Evolutionary conservation across 805 yeast genomes (phyloP), one percentile per base, ranked within the genome.

Genomic region (Nakazawaea peltata): DNA sequence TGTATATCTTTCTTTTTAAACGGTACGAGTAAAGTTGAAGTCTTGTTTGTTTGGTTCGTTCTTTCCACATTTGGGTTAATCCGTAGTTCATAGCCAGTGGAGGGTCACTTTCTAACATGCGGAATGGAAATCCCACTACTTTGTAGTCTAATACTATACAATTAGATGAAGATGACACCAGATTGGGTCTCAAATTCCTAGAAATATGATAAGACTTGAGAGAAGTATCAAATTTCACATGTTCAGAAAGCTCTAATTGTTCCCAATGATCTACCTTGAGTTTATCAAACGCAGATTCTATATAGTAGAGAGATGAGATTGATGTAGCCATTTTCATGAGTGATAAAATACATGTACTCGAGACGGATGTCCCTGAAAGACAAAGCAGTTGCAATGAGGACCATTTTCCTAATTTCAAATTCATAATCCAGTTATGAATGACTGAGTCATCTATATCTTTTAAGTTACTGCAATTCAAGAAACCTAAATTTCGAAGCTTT

Each of bases 381-480:
- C 31, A 29, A 8, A 37, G 11, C 36, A 47, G 39, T 21, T 30
- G 27, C 28, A 56, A 42, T 4, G 34, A 19, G 4, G 27, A 35
- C 39, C 50, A 37, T 34, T 53, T 53, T 6, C 57, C 57, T 4
- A 42, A n/a, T 14, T 43, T 43, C 13, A 39, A 16, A 29, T 47
- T 47, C 21, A 51, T 44, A 8, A 47, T 49, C 56, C 59, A 53
- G 13, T 44, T 38, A 32, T 46, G 46, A 14, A 52, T 21, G 7
- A 48, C 37, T 2, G 41, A 19, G 26, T 47, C 49, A 28, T 44
- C 45, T 4, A 53, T 28, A 6, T 26, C 27, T 5, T 30, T 10
- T 7, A 38, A 11, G 8, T 31, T 23, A 10, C 30, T 31, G 13
- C 40, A 36, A 26, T 43, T 33, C 23, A 45, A 28, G 5, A 23